Percentiles rank a stretch among this genome's conserved stretches.
Conservation (phyloP, 2,329 filamentous ascomycete genomes). For the Colletotrichum sp. region DNA sequence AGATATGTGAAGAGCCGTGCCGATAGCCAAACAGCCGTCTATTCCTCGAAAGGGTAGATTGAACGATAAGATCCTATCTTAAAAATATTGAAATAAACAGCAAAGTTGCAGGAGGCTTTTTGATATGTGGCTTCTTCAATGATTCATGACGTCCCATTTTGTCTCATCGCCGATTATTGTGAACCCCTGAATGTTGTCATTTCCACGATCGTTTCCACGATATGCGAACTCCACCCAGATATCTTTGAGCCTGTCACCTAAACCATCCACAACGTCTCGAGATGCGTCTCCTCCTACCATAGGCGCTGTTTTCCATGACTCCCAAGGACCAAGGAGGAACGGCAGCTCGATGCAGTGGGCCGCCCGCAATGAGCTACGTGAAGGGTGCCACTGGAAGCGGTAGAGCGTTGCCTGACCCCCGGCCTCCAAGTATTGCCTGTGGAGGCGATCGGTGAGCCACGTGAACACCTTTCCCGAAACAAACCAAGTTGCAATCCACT, state of each 20-base stretch:
- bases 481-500: conserved; percentile 4
- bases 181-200: background rate
- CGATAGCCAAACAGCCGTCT: background rate
- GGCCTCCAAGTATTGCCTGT: background rate
- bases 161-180: background rate
- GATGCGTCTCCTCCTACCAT: conserved; percentile 14
- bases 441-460: background rate
- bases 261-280: background rate
- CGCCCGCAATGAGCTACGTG: conserved; percentile 6
- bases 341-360: conserved; percentile 23
- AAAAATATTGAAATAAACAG: background rate
- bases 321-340: conserved; percentile 17
- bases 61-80: background rate
- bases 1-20: background rate
- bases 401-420: background rate
- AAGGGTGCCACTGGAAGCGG: background rate
- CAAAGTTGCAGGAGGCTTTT: background rate
- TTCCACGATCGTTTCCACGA: background rate
- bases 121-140: background rate
- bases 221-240: conserved; percentile 21
- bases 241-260: conserved; percentile 11
- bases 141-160: background rate
- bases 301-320: conserved; percentile 22
- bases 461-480: background rate
- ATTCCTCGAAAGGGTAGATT: background rate